Base-by-base conservation (phyloP, 176 grass and related monocot genomes). In the Musa beccarii region DNA sequence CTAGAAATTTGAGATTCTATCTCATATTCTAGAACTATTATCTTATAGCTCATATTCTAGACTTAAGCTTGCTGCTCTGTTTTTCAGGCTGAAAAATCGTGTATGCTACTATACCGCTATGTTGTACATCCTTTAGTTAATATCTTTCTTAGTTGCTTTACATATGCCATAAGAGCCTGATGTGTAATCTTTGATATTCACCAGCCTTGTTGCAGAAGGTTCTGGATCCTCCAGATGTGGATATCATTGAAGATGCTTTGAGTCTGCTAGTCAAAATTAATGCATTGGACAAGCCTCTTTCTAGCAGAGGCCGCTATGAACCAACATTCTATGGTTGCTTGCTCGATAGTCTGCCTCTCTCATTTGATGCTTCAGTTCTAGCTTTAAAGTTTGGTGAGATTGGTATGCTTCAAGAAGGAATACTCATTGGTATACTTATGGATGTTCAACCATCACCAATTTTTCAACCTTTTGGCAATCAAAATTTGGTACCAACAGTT, bases 401-500 rank as follows among this genome's bases (percentile, higher is more conserved):
- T 79, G 89, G 89, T 12, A 72, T 82, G 59, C 78, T 92, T 61
- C 81, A 70, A 68, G 93, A 96, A 83, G 89, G 93, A 81, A 82
- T 90, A 80, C 66, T 96, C 17, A 83, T 96, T 81, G 72, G 89
- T 50, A 88, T 92, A 64, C 83, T 96, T 83, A 75, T 92, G 85
- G 93, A 96, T 80, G 74, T 92, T 70, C 93, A 92, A 72, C 93
- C 93, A 4, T 85, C 84, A 70, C 93, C 93, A 34, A 90, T 96
- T 74, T 13, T 88, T 55, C 89, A 88, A 71, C 89, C 93, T 74
- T 96, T 96, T 86, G 93, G 93, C 61, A 59, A 83, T 88, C 79
- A 85, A 81, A 76, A 56, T 84, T 82, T 96, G 93, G 89, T 96
- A 87, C 59, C 73, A 84, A 3, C 34, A 21, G 1, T 69, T 19